Conservation (phyloP, 495 filamentous ascomycete species). For the Daldinia vernicosa region DNA sequence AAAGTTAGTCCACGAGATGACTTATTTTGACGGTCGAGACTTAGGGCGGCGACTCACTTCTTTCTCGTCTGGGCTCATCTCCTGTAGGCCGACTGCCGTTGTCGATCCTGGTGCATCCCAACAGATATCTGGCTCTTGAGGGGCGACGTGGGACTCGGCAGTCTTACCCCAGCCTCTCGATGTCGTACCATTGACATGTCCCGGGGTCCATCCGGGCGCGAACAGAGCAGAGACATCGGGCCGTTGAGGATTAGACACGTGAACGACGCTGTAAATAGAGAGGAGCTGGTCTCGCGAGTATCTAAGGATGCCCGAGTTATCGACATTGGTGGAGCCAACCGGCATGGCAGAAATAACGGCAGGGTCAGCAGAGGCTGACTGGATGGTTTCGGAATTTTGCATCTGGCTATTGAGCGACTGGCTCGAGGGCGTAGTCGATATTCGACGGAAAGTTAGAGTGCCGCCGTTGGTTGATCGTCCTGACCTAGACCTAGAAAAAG, state of each 20-base stretch:
- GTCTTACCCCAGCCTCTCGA: slow-evolving; percentile 80
- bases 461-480: slow-evolving; percentile 74
- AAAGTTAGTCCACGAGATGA: slow-evolving; percentile 8
- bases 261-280: slow-evolving; percentile 71
- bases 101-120: slow-evolving; percentile 84
- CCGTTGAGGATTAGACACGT: slow-evolving; percentile 61
- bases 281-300: slow-evolving; percentile 89
- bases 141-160: slow-evolving; percentile 69
- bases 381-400: slow-evolving; percentile 57
- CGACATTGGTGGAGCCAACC: slow-evolving; percentile 49
- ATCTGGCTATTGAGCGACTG: slow-evolving; percentile 69
- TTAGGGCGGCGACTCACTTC: slow-evolving; percentile 65
- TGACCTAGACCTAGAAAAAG: slow-evolving; percentile 46
- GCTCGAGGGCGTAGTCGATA: slow-evolving; percentile 67
- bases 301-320: slow-evolving; percentile 55
- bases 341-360: slow-evolving; percentile 48
- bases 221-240: slow-evolving; percentile 74
- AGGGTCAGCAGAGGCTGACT: slow-evolving; percentile 50
- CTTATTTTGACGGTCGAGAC: background rate
- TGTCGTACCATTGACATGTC: slow-evolving; percentile 66
- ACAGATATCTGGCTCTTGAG: slow-evolving; percentile 79
- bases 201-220: slow-evolving; percentile 79
- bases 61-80: slow-evolving; percentile 84
- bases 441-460: slow-evolving; percentile 85
- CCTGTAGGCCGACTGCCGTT: slow-evolving; percentile 75